phyloP scores from a whole-genome alignment of 2,329 filamentous ascomycete genomes.

The Fusarium brachygibbosum region DNA sequence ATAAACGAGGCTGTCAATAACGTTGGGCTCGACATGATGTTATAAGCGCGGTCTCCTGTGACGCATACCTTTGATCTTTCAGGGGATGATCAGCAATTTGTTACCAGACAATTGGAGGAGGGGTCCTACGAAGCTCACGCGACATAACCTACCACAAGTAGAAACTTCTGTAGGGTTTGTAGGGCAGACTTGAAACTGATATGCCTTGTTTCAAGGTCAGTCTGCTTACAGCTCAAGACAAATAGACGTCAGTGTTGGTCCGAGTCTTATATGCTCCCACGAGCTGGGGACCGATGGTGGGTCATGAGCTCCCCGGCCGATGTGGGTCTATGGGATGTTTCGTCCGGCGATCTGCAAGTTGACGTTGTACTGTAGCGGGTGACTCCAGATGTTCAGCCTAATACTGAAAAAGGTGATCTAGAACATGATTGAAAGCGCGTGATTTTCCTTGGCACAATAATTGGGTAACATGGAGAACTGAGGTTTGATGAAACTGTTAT shows the following conservation, averaged over 20 bases:
- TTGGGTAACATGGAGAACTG: background rate
- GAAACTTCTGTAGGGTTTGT: background rate
- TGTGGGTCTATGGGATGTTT: constrained; percentile 32
- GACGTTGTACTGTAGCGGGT: constrained; percentile 29
- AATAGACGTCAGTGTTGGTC: constrained; percentile 17
- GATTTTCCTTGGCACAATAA: background rate
- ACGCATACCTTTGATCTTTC: constrained; percentile 41
- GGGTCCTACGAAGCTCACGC: constrained; percentile 33
- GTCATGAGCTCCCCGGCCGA: constrained; percentile 30
- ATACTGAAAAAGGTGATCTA: background rate
- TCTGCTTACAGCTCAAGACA: constrained; percentile 14
- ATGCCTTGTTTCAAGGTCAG: constrained; percentile 27
- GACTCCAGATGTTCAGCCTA: constrained; percentile 6
- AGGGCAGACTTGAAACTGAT: constrained; percentile 6
- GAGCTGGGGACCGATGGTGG: constrained; percentile 36
- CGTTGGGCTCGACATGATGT: constrained; percentile 27
- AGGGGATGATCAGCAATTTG: constrained; percentile 37
- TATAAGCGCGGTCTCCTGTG: constrained; percentile 37
- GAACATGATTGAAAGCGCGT: background rate
- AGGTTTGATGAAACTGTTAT: constrained; percentile 5
- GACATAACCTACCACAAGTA: constrained; percentile 33
- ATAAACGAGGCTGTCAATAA: constrained; percentile 20
- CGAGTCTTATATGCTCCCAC: constrained; percentile 21
- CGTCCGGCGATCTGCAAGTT: constrained; percentile 35
- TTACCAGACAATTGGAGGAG: constrained; percentile 35